These are phyloP conservation scores for Verticillium nonalfalfae DNA, from an alignment of 2,329 filamentous ascomycete species.

Conservation along the genomic window DNA sequence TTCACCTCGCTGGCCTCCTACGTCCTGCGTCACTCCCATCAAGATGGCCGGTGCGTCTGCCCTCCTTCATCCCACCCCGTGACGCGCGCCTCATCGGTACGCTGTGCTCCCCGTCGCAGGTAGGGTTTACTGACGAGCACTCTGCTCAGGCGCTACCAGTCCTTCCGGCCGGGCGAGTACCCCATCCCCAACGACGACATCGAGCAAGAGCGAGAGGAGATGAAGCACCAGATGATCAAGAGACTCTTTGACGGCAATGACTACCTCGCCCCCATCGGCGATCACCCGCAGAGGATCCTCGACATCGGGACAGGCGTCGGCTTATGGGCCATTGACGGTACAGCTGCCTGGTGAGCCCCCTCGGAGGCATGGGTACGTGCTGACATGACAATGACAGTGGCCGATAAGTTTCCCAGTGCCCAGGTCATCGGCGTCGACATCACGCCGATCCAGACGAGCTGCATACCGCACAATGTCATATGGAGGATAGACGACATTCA, in stretches of 20 bases:
- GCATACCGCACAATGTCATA: slow-evolving; percentile 50
- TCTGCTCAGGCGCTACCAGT: slow-evolving; percentile 39
- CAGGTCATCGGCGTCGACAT: slow-evolving; percentile 38
- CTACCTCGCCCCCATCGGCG: slow-evolving; percentile 35
- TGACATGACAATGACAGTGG: slow-evolving; percentile 24
- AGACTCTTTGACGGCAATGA: slow-evolving; percentile 37
- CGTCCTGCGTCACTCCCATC: slow-evolving; percentile 10
- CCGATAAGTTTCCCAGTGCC: slow-evolving; percentile 36
- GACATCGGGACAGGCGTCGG: slow-evolving; percentile 44
- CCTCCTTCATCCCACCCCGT: too few species aligned
- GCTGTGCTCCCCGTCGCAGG: not conserved
- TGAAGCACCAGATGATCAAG: slow-evolving; percentile 42
- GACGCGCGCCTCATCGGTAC: not conserved
- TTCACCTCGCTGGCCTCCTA: slow-evolving; percentile 28
- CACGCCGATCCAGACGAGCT: slow-evolving; percentile 35
- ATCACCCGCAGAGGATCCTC: slow-evolving; percentile 40
- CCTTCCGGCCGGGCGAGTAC: slow-evolving; percentile 38
- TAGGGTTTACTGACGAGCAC: not conserved
- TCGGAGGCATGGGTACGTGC: not conserved
- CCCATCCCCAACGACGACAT: slow-evolving; percentile 46
- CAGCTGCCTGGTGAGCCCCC: slow-evolving; percentile 7
- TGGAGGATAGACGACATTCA: slow-evolving; percentile 45
- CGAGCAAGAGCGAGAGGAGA: slow-evolving; percentile 40
- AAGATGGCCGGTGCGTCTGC: slow-evolving; percentile 11
- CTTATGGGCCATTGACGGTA: slow-evolving; percentile 50